A percentile compares a stretch with the other conserved stretches of the same genome.
Conservation (phyloP, 352 stramenopile species). For the Globisporangium cystogenes region DNA sequence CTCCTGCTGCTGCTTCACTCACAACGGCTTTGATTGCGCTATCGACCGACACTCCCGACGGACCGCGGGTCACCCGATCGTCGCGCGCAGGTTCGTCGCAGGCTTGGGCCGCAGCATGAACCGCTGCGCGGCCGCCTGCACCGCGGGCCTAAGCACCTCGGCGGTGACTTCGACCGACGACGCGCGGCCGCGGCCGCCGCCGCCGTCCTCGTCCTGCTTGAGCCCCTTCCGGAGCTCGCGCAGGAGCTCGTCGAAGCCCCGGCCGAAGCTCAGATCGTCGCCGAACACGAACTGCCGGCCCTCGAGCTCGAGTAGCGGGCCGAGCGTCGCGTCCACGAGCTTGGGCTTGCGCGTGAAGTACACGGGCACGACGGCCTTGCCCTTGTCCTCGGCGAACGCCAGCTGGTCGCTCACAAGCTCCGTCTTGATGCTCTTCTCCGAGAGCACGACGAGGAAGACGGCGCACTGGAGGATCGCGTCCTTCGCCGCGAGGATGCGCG, state of each 20-base stretch:
- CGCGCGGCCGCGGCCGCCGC: slow-evolving; percentile 2
- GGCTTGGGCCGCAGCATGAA: slow-evolving; percentile 22
- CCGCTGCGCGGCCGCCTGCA: slow-evolving; percentile 27
- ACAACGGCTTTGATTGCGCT: no score
- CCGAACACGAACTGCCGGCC: slow-evolving; percentile 42
- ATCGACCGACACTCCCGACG: no score
- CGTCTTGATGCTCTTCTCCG: slow-evolving; percentile 66
- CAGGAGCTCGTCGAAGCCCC: slow-evolving; percentile 52
- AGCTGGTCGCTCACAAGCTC: slow-evolving; percentile 81
- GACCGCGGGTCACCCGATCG: slow-evolving; percentile 8
- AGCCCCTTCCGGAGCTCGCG: slow-evolving; percentile 25
- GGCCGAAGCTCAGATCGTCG: slow-evolving; percentile 59
- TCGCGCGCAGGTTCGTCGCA: slow-evolving; percentile 1
- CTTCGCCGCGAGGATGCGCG: slow-evolving; percentile 69
- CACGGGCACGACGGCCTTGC: slow-evolving; percentile 67
- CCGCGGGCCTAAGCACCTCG: slow-evolving; percentile 24
- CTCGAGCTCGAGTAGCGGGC: slow-evolving; percentile 28
- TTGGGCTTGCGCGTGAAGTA: slow-evolving; percentile 53
- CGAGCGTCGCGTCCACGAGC: slow-evolving; percentile 33
- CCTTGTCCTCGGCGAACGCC: slow-evolving; percentile 80
- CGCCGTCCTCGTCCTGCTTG: slow-evolving; percentile 9
- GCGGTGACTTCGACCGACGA: slow-evolving; percentile 15
- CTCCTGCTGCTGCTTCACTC: no score
- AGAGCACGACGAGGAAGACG: slow-evolving; percentile 71
- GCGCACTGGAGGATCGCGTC: slow-evolving; percentile 69